Evolutionary conservation across 2,329 filamentous ascomycete species (phyloP).

Genomic region (Penicillium occitanis): DNA sequence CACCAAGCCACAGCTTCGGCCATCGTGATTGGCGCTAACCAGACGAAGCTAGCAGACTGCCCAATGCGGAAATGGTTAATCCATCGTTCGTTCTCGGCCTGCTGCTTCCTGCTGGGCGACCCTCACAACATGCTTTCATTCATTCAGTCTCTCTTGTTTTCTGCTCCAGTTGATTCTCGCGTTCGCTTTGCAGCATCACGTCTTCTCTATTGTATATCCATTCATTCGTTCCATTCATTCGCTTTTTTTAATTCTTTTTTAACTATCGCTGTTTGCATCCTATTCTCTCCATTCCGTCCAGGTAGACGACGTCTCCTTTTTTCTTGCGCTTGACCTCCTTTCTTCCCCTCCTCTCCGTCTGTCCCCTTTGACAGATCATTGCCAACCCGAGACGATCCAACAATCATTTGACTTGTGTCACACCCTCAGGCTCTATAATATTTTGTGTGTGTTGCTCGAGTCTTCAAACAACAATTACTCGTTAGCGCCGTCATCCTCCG

Average conservation of each 20-base stretch:
- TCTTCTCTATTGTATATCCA: not conserved
- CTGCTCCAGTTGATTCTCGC: not conserved
- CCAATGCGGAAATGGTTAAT: constrained; percentile 5
- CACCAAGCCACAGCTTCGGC: constrained; percentile 2
- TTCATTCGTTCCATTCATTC: constrained; percentile 11
- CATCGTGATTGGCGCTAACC: not conserved
- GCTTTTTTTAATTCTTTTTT: constrained; percentile 7
- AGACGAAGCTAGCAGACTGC: not conserved
- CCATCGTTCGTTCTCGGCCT: constrained; percentile 15
- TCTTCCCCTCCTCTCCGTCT: constrained; percentile 23
- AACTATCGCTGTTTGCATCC: constrained; percentile 11
- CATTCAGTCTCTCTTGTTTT: not conserved
- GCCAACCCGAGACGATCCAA: not conserved
- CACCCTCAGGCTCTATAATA: not conserved
- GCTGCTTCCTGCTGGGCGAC: constrained; percentile 4
- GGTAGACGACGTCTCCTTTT: constrained; percentile 24
- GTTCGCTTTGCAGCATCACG: not conserved
- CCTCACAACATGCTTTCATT: not conserved
- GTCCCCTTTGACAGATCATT: not conserved
- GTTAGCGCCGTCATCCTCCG: constrained; percentile 2
- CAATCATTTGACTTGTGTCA: not conserved
- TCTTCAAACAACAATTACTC: not conserved
- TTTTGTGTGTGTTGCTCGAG: not conserved
- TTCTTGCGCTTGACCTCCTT: constrained; percentile 15
- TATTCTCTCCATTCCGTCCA: constrained; percentile 19